Base-by-base conservation (phyloP, 495 filamentous ascomycete genomes). In the Xylaria cubensis region DNA sequence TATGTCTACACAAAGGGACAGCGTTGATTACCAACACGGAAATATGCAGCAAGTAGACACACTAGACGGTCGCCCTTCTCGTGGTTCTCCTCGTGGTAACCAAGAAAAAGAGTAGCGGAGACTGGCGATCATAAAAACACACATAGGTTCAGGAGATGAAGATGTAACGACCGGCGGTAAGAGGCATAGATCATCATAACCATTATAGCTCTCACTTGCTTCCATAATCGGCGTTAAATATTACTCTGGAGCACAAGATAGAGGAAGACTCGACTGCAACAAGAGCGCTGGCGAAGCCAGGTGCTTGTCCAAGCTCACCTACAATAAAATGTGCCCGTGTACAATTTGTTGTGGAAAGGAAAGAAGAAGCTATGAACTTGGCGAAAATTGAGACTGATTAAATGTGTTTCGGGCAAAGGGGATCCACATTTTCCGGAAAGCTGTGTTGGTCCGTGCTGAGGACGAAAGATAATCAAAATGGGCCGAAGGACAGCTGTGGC, bases 261-360 rank as follows among this genome's bases (percentile, higher is more conserved):
- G 87, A 89, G 87, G 86, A 86, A 76, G 81, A 86, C 86, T 86
- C 83, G 82, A 85, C 76, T 77, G 77, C 76, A 78, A 78, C 80
- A 80, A 79, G 79, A 74, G 74, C 73, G 73, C 78, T 74, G 77
- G 75, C 76, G 70, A 51, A 51, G 41, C 72, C 77, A 80, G 79
- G 74, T 74, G 72, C 82, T 82, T 81, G 81, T 78, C 70, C 82
- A 83, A 84, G 82, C 81, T 85, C 85, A 88, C 92, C 94, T 92
- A 97, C 94, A 95, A 97, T 95, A 97, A 88, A 90, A 80, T 86
- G 88, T 89, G 91, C 86, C 88, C 92, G 80, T 86, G 78, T 87
- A 87, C 85, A 87, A 87, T 86, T 86, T 86, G 84, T 84, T 85
- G 82, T 85, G 74, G 74, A 73, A 83, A 75, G 79, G 83, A 82